Percentiles rank a stretch among this genome's conserved stretches.
Evolutionary conservation across 1,139 yeast genomes (phyloP).

Genomic region (Kazachstania sp.): DNA sequence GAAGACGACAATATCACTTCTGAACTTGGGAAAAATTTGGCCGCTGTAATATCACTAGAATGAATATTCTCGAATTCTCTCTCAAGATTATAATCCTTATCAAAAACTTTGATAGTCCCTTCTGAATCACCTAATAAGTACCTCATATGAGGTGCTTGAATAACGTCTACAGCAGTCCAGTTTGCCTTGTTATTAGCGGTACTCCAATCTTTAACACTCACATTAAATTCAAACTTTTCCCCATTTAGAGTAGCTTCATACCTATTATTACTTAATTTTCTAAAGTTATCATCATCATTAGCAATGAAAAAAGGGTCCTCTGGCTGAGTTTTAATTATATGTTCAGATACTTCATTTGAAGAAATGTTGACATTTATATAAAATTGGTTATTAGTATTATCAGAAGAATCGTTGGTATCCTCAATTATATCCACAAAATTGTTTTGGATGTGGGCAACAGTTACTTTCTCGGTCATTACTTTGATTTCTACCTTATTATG

Average conservation of each 20-base stretch:
- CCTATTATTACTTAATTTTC: neutral
- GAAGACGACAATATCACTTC: constrained; percentile 50
- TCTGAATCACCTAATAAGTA: constrained; percentile 35
- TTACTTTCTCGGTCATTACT: neutral
- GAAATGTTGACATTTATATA: constrained; percentile 37
- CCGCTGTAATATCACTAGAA: constrained; percentile 35
- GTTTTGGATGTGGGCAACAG: constrained; percentile 34
- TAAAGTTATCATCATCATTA: constrained; percentile 2
- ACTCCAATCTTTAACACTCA: constrained; percentile 11
- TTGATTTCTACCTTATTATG: neutral
- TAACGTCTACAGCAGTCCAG: constrained; percentile 8
- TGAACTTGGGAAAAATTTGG: constrained; percentile 50
- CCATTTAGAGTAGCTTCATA: constrained; percentile 14
- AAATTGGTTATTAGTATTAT: constrained; percentile 28
- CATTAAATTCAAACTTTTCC: constrained; percentile 9
- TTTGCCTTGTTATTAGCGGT: constrained; percentile 1
- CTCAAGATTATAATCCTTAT: constrained; percentile 12
- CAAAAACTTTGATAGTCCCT: constrained; percentile 35
- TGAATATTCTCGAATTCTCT: constrained; percentile 38
- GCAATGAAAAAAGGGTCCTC: neutral
- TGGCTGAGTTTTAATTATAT: constrained; percentile 15
- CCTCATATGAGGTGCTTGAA: neutral
- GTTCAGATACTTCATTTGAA: constrained; percentile 30
- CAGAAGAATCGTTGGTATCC: constrained; percentile 27
- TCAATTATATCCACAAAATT: constrained; percentile 36